Conservation (phyloP, 257 asterid species). For the Catharanthus roseus region DNA sequence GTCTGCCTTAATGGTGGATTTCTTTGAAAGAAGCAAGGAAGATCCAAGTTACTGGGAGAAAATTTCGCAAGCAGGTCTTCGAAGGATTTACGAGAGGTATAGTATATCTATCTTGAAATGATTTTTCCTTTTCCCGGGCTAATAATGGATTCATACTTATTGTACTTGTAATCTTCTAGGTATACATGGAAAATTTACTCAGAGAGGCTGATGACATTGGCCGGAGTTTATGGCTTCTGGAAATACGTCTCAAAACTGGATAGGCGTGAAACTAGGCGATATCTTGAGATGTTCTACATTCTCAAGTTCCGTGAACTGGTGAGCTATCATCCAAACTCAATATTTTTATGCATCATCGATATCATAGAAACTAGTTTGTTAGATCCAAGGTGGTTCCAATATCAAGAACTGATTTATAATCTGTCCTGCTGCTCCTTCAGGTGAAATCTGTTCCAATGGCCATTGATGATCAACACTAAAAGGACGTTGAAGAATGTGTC, state of each 20-base stretch:
- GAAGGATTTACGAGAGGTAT: constrained; percentile 64
- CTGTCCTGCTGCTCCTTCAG: constrained; percentile 23
- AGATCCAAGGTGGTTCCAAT: neutral
- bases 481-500: neutral
- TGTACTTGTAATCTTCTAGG: constrained; percentile 31
- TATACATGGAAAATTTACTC: constrained; percentile 95
- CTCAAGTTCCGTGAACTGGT: constrained; percentile 89
- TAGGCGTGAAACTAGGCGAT: constrained; percentile 86
- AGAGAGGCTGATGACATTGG: constrained; percentile 83
- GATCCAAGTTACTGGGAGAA: constrained; percentile 65
- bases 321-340: constrained; percentile 16
- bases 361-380: neutral
- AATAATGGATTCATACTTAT: too few species aligned
- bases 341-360: neutral
- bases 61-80: constrained; percentile 52
- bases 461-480: constrained; percentile 38
- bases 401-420: neutral
- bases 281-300: constrained; percentile 96
- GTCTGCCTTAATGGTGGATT: constrained; percentile 53
- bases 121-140: too few species aligned
- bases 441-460: constrained; percentile 73
- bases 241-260: constrained; percentile 80
- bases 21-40: constrained; percentile 60
- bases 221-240: constrained; percentile 97
- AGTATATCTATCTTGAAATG: neutral